Base-by-base conservation (phyloP, 768 basidiomycete species). In the Lactifluus subvellereus region DNA sequence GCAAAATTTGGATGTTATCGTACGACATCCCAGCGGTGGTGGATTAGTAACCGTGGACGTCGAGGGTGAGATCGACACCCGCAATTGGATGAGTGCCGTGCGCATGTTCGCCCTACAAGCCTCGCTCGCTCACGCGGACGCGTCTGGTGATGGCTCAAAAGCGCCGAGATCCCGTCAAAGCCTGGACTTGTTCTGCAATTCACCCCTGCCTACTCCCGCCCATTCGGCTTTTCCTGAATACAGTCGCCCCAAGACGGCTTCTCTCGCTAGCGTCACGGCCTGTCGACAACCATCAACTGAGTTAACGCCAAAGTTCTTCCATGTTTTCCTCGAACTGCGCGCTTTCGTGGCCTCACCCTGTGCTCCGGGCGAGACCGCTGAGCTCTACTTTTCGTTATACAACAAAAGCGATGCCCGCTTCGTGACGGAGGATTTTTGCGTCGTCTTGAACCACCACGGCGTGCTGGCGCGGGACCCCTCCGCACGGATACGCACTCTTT, bases 311-410 rank as follows among this genome's bases (percentile, higher is more conserved):
- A 88, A 88, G 66, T 94, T 94, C 73, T 94, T 89, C 70, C 95
- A 98, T 69, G 80, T 95, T 57, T 92, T 86, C 71, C 81, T 98
- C 65, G 95, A 98, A 68, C 75, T 98, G 9, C 88, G 91, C 20
- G 94, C 94, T 0, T 94, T 98, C 71, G 88, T 95, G 37, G 96
- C 94, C 16, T 89, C 88, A 6, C 88, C 88, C 2, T 98, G 95
- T 73, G 79, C 86, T 0, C 88, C 95, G 0, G 94, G 94, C 10
- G 96, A 98, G 74, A 91, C 89, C 0, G 91, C 88, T 14, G 96
- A 98, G 71, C 84, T 98, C 3, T 92, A 86, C 71, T 97, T 98
- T 77, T 94, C 93, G 11, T 80, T 98, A 7, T 98, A 90, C 80
- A 90, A 88, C 74, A 88, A 89, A 71, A 81, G 83, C 55, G 90